These are phyloP conservation scores for Prunus padus DNA, from an alignment of 306 rosid species.

Conservation along the genomic window DNA sequence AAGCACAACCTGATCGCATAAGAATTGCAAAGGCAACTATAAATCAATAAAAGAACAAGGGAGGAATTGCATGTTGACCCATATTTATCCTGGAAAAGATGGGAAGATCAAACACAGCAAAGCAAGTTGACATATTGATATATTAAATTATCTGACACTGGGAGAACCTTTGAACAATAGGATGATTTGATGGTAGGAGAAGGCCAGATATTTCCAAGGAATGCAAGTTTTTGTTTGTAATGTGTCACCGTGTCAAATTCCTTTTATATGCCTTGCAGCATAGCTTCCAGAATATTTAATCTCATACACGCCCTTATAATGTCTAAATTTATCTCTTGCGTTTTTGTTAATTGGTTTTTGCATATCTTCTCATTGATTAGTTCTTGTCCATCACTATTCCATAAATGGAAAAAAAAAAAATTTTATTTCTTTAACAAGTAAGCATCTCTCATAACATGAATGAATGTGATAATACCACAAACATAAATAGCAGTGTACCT, in stretches of 20 bases:
- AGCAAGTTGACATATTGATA: not conserved
- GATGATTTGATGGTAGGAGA: not conserved
- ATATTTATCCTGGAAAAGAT: no score
- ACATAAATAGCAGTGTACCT: not conserved
- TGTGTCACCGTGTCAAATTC: not conserved
- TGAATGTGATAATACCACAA: not conserved
- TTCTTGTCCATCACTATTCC: not conserved
- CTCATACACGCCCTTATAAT: not conserved
- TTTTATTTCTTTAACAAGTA: not conserved
- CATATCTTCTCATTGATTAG: not conserved
- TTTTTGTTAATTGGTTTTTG: not conserved
- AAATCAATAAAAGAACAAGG: slow-evolving; percentile 3
- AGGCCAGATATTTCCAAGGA: not conserved
- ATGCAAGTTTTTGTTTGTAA: not conserved
- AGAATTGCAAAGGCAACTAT: slow-evolving; percentile 8
- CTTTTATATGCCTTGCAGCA: not conserved
- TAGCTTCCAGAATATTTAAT: not conserved
- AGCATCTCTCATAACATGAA: not conserved
- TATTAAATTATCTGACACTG: not conserved
- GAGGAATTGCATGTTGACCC: not conserved
- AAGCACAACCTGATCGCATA: slow-evolving; percentile 70
- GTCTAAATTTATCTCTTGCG: not conserved
- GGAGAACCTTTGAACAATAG: not conserved
- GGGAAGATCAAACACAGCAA: not conserved
- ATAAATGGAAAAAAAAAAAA: not conserved